Base-by-base conservation (phyloP, 75 land plant species). In the Pinus tabuliformis region DNA sequence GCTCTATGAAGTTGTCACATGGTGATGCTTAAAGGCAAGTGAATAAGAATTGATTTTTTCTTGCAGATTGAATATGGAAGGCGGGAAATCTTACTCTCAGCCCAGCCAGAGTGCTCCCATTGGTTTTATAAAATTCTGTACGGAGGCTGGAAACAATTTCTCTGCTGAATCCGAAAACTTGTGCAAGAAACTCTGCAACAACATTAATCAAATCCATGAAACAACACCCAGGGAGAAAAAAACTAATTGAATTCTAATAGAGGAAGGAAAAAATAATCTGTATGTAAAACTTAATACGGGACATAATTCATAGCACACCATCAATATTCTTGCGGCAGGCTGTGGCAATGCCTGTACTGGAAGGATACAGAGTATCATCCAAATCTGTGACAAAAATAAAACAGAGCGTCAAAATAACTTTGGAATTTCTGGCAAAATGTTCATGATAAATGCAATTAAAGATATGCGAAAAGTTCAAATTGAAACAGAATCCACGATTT, bases 31-130 rank as follows among this genome's bases (percentile, higher is more conserved):
- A 33, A 33, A 33, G 33, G 33, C 1, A 1, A 33, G 33, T 33
- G 33, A 33, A 1, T 33, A 33, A 26, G 33, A 1, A 33, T 33
- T 33, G 2, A 59, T 33, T 59, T 18, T 59, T 59, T 59, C 61
- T 18, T 18, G 18, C 61, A 59, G 21, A 59, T 59, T 17, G 33
- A 0, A 59, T 3, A 18, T 59, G 61, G 20, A 76, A 37, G 37
- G 20, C 26, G 17, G 22, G 18, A 70, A 28, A 65, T 70, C n/a
- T 79, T 82, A 93, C 95, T 62, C 90, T 76, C 21, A 95, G 89
- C 52, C 98, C 98, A 28, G 93, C 93, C 42, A 95, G 84, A 13
- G 98, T 77, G 80, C 93, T 95, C 64, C 98, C 98, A 80, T 95
- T 75, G 5, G 81, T 77, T 66, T 72, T 85, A 87, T 92, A 95